Percentiles rank a stretch among this genome's conserved stretches.
Conservation (phyloP, 2,329 filamentous ascomycete genomes). For the Arachnomyces sp. region DNA sequence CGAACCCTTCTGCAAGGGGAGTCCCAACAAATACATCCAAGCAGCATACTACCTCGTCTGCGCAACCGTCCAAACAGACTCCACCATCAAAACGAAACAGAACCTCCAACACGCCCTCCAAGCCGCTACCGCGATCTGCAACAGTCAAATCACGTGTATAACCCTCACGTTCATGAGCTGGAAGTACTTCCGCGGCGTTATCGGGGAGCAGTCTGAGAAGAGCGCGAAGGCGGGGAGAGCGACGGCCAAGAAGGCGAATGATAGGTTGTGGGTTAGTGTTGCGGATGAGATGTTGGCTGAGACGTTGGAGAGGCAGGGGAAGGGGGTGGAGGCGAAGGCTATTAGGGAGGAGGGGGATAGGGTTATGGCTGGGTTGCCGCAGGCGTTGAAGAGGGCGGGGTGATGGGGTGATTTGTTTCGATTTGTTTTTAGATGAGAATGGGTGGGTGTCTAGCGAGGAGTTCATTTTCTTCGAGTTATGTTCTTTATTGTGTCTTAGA, state of each 20-base stretch:
- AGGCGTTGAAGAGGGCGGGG: slow-evolving; percentile 24
- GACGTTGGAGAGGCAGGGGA: slow-evolving; percentile 64
- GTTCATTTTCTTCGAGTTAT: too few species aligned
- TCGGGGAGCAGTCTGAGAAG: slow-evolving; percentile 72
- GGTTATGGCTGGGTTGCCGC: slow-evolving; percentile 30
- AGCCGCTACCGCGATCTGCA: slow-evolving; percentile 59
- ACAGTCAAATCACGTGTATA: slow-evolving; percentile 73
- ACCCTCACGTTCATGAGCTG: slow-evolving; percentile 77
- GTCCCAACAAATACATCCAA: slow-evolving; percentile 65
- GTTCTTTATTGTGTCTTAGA: too few species aligned
- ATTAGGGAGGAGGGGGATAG: slow-evolving; percentile 39
- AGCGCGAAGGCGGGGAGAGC: slow-evolving; percentile 61
- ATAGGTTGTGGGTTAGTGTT: slow-evolving; percentile 70
- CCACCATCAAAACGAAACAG: slow-evolving; percentile 69
- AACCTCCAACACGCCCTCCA: slow-evolving; percentile 66
- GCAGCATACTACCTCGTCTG: slow-evolving; percentile 70
- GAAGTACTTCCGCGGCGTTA: slow-evolving; percentile 70
- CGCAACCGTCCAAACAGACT: slow-evolving; percentile 57
- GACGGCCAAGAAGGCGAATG: slow-evolving; percentile 62
- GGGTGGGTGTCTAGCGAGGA: not conserved
- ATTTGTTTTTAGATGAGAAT: too few species aligned
- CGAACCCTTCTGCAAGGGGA: slow-evolving; percentile 57
- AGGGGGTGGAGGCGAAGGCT: slow-evolving; percentile 43
- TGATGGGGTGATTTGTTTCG: slow-evolving; percentile 1
- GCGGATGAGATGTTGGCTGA: slow-evolving; percentile 70